Evolutionary conservation across 2,329 filamentous ascomycete genomes (phyloP).

Genomic region (Polychaeton citri): DNA sequence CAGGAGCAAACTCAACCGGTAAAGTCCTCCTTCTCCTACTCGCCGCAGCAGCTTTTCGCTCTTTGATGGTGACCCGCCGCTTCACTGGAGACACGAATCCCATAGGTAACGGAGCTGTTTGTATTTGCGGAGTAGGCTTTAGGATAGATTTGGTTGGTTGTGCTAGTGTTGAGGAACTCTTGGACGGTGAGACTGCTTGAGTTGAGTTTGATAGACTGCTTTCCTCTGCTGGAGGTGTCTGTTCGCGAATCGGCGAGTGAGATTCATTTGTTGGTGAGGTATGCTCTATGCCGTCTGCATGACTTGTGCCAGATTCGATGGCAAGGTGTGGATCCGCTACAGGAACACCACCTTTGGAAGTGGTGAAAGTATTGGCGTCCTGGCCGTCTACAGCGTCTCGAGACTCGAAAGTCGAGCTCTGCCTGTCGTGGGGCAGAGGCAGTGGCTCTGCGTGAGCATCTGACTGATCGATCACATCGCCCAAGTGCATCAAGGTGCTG

Average conservation of each 20-base stretch:
- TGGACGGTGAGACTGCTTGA: background rate
- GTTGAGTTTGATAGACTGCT: background rate
- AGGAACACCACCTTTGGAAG: background rate
- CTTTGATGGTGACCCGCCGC: background rate
- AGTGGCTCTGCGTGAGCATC: background rate
- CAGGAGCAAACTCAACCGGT: constrained; percentile 14
- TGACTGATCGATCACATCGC: constrained; percentile 2
- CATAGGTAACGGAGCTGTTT: constrained; percentile 9
- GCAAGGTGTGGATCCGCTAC: background rate
- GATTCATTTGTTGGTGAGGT: background rate
- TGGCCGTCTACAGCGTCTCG: no score
- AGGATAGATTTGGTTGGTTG: background rate
- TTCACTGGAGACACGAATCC: constrained; percentile 20
- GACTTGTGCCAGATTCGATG: background rate
- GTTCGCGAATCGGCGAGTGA: no score
- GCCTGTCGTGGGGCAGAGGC: no score
- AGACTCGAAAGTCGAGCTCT: no score
- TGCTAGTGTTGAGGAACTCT: background rate
- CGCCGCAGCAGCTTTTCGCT: background rate
- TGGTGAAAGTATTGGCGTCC: background rate
- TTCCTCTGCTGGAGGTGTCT: background rate
- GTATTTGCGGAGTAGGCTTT: background rate
- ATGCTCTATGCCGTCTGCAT: no score
- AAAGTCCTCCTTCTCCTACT: constrained; percentile 13
- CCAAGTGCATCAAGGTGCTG: constrained; percentile 9